Evolutionary conservation across 495 filamentous ascomycete genomes (phyloP), one percentile per base, ranked within the genome.

Genomic region (Aspergillus leporis): DNA sequence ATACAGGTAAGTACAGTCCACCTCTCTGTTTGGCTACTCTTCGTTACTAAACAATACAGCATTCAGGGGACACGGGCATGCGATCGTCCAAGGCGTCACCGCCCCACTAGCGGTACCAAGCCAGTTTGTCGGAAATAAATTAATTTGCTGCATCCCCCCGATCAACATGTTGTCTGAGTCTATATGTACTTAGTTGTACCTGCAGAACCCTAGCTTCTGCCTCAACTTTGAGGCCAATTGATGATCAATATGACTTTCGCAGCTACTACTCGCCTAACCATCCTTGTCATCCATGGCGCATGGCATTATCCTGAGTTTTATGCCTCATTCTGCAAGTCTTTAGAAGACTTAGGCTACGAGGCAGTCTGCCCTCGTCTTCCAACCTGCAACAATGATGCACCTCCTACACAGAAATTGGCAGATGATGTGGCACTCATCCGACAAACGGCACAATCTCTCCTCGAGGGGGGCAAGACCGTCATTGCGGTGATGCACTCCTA

Each of bases 401-500:
- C 50, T 16, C 50, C 50, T 5, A 52, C 50, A 7, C 18, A 52
- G 18, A 36, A 13, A 19, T 28, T 52, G 30, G n/a, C 9, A 5
- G 50, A 52, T 36, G 50, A 52, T 22, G 31, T 38, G 18, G 28
- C n/a, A 14, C 31, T 52, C 10, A 38, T 52, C 50, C 50, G 50
- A 13, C 30, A 28, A 6, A 52, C 50, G 0, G 50, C 50, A 28
- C 50, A 52, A 14, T 21, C 50, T 16, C 50, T 52, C 5, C 50
- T 52, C 30, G 31, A 52, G 5, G 0, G 18, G 5, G 50, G 50
- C 4, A 52, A 52, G 50, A 19, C 22, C 5, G 50, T 52, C 30
- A 25, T 52, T 5, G 50, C 50, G 5, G 23, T 52, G 30, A 52
- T 52, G 50, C 50, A 52, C 31, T 52, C 50, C 10, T 52, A 52